Conservation (phyloP, 768 basidiomycete genomes). For the Brasilioporus rufonigricans region DNA sequence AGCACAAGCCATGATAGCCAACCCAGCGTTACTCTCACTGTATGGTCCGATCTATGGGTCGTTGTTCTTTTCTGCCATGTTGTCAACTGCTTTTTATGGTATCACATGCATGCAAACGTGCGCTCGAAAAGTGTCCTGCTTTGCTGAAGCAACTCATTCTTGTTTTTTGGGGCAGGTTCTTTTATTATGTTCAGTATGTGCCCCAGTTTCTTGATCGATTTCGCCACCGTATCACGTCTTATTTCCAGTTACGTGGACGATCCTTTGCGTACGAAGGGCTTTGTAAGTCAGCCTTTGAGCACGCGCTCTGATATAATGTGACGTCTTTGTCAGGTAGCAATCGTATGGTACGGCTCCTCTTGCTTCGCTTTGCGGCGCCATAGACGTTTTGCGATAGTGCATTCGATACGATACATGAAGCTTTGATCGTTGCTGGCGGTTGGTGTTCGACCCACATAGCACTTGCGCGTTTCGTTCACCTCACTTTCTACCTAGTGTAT, state of each 20-base stretch:
- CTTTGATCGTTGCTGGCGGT: slow-evolving; percentile 6
- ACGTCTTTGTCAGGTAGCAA: slow-evolving; percentile 2
- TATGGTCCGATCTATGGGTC: neutral
- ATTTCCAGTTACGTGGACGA: slow-evolving; percentile 6
- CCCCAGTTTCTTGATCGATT: neutral
- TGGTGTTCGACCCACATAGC: neutral
- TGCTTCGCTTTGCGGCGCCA: no score
- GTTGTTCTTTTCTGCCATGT: neutral
- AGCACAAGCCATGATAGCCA: no score
- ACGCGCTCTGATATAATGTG: no score
- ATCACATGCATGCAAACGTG: slow-evolving; percentile 12
- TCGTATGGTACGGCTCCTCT: neutral
- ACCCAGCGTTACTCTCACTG: no score
- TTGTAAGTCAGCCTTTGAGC: slow-evolving; percentile 4
- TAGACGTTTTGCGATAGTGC: neutral
- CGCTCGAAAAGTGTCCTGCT: neutral
- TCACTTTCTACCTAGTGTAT: neutral
- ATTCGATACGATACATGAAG: slow-evolving; percentile 5
- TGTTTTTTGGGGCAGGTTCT: neutral
- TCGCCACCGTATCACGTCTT: no score
- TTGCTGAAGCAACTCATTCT: neutral
- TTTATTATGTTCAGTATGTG: slow-evolving; percentile 9
- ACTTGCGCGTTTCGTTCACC: neutral
- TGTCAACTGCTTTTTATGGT: neutral
- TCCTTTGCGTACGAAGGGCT: neutral